Evolutionary conservation across 2,329 filamentous ascomycete species (phyloP).

Genomic region (Dothiorella sarmentorum): DNA sequence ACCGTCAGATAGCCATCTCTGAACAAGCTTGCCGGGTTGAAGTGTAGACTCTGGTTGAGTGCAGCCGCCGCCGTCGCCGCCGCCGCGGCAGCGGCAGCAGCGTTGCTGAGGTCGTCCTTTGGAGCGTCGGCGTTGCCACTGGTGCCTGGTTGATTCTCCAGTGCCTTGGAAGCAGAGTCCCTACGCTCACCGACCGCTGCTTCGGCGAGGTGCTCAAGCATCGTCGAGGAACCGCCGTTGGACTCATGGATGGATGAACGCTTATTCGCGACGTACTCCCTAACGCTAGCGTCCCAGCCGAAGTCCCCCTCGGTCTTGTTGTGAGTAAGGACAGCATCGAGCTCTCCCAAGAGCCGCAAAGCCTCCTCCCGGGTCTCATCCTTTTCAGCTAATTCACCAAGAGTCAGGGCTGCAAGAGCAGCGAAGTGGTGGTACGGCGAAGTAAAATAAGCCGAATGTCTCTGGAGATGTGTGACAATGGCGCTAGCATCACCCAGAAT

Average conservation of each 20-base stretch:
- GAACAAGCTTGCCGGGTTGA: conserved; percentile 8
- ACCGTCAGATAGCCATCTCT: conserved; percentile 9
- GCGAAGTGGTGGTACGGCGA: conserved; percentile 37
- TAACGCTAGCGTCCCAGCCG: conserved; percentile 36
- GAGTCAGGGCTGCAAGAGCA: conserved; percentile 33
- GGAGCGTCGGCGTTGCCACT: conserved; percentile 27
- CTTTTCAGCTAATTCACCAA: conserved; percentile 34
- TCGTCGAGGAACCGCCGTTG: conserved; percentile 32
- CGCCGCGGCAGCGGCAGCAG: conserved; percentile 32
- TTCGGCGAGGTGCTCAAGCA: conserved; percentile 39
- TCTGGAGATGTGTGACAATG: conserved; percentile 28
- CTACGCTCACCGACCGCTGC: conserved; percentile 29
- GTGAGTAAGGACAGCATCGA: conserved; percentile 34
- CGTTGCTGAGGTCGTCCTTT: conserved; percentile 28
- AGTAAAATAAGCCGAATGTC: conserved; percentile 25
- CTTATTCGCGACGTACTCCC: conserved; percentile 28
- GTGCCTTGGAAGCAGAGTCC: background rate
- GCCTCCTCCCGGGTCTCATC: conserved; percentile 36
- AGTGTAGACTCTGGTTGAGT: conserved; percentile 15
- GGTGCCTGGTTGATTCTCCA: conserved; percentile 25
- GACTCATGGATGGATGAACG: conserved; percentile 18
- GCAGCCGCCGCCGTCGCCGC: conserved; percentile 36
- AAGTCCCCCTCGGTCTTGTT: conserved; percentile 28
- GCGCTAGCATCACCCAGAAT: conserved; percentile 29
- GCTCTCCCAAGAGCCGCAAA: conserved; percentile 35